These are phyloP conservation scores for Epichloe amarillans DNA, from an alignment of 2,329 filamentous ascomycete species.

Conservation along the genomic window DNA sequence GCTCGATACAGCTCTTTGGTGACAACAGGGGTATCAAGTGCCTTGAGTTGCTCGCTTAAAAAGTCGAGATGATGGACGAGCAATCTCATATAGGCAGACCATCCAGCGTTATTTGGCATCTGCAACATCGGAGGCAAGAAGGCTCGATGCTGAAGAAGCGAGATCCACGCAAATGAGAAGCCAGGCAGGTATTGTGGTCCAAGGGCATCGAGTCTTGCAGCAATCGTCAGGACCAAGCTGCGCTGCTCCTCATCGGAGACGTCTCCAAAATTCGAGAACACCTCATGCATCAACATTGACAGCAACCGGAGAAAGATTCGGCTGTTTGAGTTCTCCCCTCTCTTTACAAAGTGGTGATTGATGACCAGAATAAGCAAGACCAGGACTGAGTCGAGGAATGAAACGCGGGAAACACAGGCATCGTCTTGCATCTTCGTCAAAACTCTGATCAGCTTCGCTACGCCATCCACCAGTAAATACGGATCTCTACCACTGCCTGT, in stretches of 20 bases:
- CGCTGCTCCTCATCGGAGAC: conserved; percentile 46
- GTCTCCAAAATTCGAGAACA: conserved; percentile 45
- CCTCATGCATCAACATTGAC: conserved; percentile 67
- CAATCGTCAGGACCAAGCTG: conserved; percentile 61
- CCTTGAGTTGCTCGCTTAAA: conserved; percentile 68
- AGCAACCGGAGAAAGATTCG: conserved; percentile 86
- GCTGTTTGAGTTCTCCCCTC: conserved; percentile 71
- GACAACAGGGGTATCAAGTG: conserved; percentile 51
- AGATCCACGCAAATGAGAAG: conserved; percentile 77
- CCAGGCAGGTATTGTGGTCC: conserved; percentile 66
- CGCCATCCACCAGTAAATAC: conserved; percentile 57
- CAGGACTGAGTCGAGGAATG: conserved; percentile 65
- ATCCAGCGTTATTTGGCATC: conserved; percentile 55
- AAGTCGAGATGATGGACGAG: conserved; percentile 60
- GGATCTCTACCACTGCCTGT: conserved; percentile 44
- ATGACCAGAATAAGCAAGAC: conserved; percentile 68
- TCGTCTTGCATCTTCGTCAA: conserved; percentile 62
- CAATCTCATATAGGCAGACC: conserved; percentile 61
- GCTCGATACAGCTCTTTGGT: conserved; percentile 78
- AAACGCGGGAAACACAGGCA: conserved; percentile 47
- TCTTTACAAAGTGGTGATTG: conserved; percentile 71
- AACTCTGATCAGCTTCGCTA: conserved; percentile 66
- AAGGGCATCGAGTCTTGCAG: conserved; percentile 56
- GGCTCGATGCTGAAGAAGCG: conserved; percentile 68
- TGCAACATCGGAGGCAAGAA: conserved; percentile 70